Base-by-base conservation (phyloP, 495 filamentous ascomycete species). In the Neurospora africana region DNA sequence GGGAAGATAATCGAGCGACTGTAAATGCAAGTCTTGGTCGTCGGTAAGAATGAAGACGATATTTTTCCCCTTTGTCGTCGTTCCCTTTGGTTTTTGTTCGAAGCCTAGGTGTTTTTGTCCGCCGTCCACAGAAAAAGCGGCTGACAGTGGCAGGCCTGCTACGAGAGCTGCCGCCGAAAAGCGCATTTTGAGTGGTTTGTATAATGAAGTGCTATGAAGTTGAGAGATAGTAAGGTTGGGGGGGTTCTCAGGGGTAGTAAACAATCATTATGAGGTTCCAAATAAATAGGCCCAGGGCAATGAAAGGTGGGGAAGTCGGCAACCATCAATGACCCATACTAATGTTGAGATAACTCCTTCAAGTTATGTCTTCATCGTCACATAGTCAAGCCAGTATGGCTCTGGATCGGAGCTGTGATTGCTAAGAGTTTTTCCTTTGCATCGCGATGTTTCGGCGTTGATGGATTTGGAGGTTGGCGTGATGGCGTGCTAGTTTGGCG, bases 11-110 rank as follows among this genome's bases (percentile, higher is more conserved):
- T 85, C 81, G 10, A 90, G 74, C 0, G 88, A 90, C 70, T 86
- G 80, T 75, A 91, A 79, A 75, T 89, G 84, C 33, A 88, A 75
- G 70, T 91, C 89, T 71, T 91, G 89, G 75, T 91, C 89, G 72
- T 91, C 89, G 0, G 89, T 90, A 33, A 91, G 81, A 65, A 91
- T 82, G 72, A 91, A 90, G 27, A 91, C 81, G 71, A 90, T 85
- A 73, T 91, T 38, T 72, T 3, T 47, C 70, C 61, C 70, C 33
- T 69, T 36, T n/a, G 70, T n/a, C 2, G 40, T 53, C 0, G 69
- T 47, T 17, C 19, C 70, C 15, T 72, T 68, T n/a, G 44, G 72
- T 30, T 68, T 70, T 35, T 76, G 74, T 21, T 38, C 11, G n/a
- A 47, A n/a, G 21, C 70, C 58, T 9, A 74, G 41, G 0, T 70